A percentile compares a stretch with the other conserved stretches of the same genome.
phyloP scores from a whole-genome alignment of 169 alveolate species.

The Eimeria praecox region DNA sequence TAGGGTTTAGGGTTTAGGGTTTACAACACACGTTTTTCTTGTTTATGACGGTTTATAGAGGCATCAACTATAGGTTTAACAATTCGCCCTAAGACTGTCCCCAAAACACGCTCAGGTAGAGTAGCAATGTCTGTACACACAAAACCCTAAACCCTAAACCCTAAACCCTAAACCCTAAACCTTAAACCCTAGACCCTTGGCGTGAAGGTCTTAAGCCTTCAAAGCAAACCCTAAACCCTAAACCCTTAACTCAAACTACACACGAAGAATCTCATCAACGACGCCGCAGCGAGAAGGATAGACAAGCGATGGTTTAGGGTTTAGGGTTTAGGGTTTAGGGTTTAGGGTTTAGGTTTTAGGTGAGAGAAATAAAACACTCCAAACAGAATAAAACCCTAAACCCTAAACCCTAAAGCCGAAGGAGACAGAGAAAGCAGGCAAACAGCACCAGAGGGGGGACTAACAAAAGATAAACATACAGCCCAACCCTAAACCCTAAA shows the following conservation, averaged over 20 bases:
- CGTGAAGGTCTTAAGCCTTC: no score
- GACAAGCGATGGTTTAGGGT: background rate
- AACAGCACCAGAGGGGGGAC: background rate
- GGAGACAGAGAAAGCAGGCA: background rate
- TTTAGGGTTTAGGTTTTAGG: no score
- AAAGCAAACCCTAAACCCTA: conserved; percentile 43
- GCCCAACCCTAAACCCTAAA: background rate
- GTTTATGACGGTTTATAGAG: conserved; percentile 46
- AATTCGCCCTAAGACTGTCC: conserved; percentile 62
- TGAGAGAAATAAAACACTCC: no score
- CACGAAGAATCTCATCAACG: background rate
- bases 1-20: conserved; percentile 55
- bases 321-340: background rate
- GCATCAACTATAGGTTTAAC: conserved; percentile 59
- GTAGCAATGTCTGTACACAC: conserved; percentile 65
- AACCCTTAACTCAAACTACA: no score
- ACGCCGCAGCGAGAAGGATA: background rate
- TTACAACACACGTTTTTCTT: conserved; percentile 36
- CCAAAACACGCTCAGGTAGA: conserved; percentile 69
- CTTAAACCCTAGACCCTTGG: conserved; percentile 49
- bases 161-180: conserved; percentile 43
- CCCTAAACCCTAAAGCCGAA: no score
- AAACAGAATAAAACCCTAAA: no score
- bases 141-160: background rate
- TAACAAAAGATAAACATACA: background rate